These are phyloP conservation scores for Mycena vitilis DNA, from an alignment of 768 basidiomycete species.

Conservation along the genomic window DNA sequence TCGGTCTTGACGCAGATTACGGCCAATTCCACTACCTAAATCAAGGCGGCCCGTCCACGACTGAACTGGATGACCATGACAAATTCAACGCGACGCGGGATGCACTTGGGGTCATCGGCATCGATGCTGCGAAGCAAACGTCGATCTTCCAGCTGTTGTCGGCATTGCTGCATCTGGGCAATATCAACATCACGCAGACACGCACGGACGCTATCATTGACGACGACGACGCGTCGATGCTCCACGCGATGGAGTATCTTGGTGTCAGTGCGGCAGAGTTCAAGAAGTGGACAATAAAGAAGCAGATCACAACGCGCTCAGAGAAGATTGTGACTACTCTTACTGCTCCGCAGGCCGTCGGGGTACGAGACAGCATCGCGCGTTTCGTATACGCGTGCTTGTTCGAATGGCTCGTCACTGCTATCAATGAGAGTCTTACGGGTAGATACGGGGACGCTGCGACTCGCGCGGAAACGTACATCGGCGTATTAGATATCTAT, in stretches of 20 bases:
- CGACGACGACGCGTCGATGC: slow-evolving; percentile 83
- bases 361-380: slow-evolving; percentile 95
- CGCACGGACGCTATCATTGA: slow-evolving; percentile 88
- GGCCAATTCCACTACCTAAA: slow-evolving; percentile 91
- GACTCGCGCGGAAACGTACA: slow-evolving; percentile 95
- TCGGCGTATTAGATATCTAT: slow-evolving; percentile 98
- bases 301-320: slow-evolving; percentile 92
- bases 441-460: slow-evolving; percentile 94
- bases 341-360: slow-evolving; percentile 90
- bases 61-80: slow-evolving; percentile 93
- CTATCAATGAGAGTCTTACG: slow-evolving; percentile 95
- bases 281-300: slow-evolving; percentile 99
- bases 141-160: slow-evolving; percentile 94
- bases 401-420: slow-evolving; percentile 98
- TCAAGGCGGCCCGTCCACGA: slow-evolving; percentile 93
- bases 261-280: slow-evolving; percentile 94
- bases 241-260: slow-evolving; percentile 87
- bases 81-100: slow-evolving; percentile 94
- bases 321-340: slow-evolving; percentile 95
- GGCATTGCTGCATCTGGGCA: slow-evolving; percentile 94
- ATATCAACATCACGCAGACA: slow-evolving; percentile 87
- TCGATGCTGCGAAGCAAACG: slow-evolving; percentile 97
- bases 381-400: slow-evolving; percentile 99
- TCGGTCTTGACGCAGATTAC: slow-evolving; percentile 88
- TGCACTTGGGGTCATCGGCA: slow-evolving; percentile 95